Evolutionary conservation across 1,284 basidiomycete genomes (phyloP).

Genomic region (Cryptococcus sp.): DNA sequence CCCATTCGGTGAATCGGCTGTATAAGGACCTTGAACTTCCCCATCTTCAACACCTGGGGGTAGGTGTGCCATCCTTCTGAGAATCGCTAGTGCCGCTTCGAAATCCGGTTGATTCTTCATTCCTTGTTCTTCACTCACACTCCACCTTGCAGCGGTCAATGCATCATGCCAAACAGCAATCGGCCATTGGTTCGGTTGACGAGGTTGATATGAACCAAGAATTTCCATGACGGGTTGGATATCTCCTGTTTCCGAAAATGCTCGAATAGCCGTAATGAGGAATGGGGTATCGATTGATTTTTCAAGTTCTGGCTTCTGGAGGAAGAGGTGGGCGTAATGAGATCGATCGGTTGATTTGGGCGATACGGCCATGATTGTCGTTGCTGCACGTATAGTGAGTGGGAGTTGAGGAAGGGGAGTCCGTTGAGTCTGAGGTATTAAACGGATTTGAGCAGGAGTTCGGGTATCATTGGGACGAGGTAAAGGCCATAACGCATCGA

Average conservation of each 20-base stretch:
- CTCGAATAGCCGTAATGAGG: constrained; percentile 19
- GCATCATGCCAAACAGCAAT: constrained; percentile 17
- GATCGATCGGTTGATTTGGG: constrained; percentile 17
- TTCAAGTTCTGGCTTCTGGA: constrained; percentile 6
- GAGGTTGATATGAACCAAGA: constrained; percentile 24
- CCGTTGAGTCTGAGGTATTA: neutral
- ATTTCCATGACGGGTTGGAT: constrained; percentile 11
- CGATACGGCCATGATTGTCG: constrained; percentile 20
- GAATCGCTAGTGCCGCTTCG: constrained; percentile 22
- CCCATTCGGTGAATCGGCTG: constrained; percentile 18
- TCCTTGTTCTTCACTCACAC: neutral
- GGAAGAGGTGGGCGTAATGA: constrained; percentile 26
- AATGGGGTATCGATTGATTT: constrained; percentile 15
- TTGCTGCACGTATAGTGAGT: constrained; percentile 17
- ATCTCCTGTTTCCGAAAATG: constrained; percentile 16
- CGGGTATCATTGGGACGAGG: neutral
- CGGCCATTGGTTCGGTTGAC: constrained; percentile 21
- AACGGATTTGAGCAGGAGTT: neutral
- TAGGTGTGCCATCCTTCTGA: constrained; percentile 28
- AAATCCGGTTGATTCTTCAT: constrained; percentile 20
- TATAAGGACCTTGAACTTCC: constrained; percentile 1
- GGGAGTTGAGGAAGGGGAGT: constrained; percentile 1
- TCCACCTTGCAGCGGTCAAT: constrained; percentile 30
- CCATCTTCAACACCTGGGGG: constrained; percentile 13
- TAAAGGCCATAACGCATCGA: constrained; percentile 4